phyloP scores from a whole-genome alignment of 176 grass and related monocot species.

The Bonia amplexicaulis region DNA sequence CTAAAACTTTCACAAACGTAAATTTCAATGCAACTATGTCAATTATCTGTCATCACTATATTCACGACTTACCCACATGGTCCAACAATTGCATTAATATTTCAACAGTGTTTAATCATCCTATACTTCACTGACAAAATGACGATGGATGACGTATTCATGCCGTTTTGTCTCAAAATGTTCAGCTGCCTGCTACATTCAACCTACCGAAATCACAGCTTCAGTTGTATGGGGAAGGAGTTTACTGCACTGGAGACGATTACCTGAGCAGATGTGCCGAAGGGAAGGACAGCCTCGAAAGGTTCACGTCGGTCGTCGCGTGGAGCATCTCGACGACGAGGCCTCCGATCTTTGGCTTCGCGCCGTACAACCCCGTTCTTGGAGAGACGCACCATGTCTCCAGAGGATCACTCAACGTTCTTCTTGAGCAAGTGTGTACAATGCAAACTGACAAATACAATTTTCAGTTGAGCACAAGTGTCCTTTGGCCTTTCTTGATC shows the following conservation, averaged over 20 bases:
- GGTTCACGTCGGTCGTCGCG: conserved; percentile 59
- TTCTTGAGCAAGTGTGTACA: conserved; percentile 70
- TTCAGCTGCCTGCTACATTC: conserved; percentile 82
- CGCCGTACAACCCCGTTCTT: conserved; percentile 86
- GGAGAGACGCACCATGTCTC: conserved; percentile 96
- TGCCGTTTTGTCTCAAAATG: neutral
- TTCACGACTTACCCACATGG: too few relatives aligned
- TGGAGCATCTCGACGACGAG: conserved; percentile 92
- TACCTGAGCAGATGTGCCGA: conserved; percentile 39
- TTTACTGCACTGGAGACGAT: conserved; percentile 70
- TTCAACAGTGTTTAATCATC: neutral
- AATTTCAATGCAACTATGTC: too few relatives aligned
- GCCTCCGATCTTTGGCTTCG: conserved; percentile 79
- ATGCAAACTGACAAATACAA: neutral
- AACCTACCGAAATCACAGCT: conserved; percentile 98
- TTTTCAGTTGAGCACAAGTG: neutral
- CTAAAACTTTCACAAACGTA: too few relatives aligned
- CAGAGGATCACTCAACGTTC: conserved; percentile 57
- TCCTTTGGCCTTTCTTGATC: too few relatives aligned
- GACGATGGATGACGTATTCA: neutral
- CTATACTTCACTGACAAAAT: neutral
- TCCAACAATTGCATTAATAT: neutral
- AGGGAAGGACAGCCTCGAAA: conserved; percentile 48
- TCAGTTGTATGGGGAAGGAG: conserved; percentile 77
- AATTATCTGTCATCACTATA: too few relatives aligned